Evolutionary conservation across 1,284 basidiomycete species (phyloP), one percentile per base, ranked within the genome.

Genomic region (Rhodotorula sp.): DNA sequence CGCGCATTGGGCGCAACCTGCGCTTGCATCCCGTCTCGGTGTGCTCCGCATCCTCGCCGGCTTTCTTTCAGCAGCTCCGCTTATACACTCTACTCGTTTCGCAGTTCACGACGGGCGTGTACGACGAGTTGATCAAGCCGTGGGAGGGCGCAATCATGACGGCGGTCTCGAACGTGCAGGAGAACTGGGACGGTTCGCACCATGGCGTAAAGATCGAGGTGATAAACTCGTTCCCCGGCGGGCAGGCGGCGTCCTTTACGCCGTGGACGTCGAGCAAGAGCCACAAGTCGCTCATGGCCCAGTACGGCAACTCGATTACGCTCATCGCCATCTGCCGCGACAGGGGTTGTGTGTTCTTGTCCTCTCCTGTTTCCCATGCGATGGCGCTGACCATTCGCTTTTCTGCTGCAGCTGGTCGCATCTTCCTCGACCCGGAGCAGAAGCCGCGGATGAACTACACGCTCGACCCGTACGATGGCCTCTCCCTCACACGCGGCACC

Each of bases 271-370:
- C 78, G 15, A 78, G 80, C 8, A 70, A 76, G 57, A 78, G 81
- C 64, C 82, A 82, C 81, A 84, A 84, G 78, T 56, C 67, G 25
- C 69, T 78, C 27, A 79, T 83, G 76, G 70, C 82, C 60, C 37
- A 62, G 21, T 66, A 60, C 50, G 39, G 25, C 2, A 53, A 65
- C 48, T 46, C 54, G 12, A 81, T 81, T 66, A 65, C 69, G 21
- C 82, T 94, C 70, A 75, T 92, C 27, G 84, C 84, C 27, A 87
- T 97, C 60, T 92, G 94, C 41, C 88, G 95, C 34, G 95, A 95
- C 17, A 87, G 95, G 60, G 85, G 83, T 34, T 68, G 73, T 74
- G 15, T 22, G 73, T 67, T 21, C 6, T 13, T 29, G 15, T 22
- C n/a, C 34, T 1, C 29, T 10, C 22, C 15, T 27, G 9, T 1